Evolutionary conservation across 192 early-diverging fungal genomes (phyloP).

Genomic region (Coemansia sp.): DNA sequence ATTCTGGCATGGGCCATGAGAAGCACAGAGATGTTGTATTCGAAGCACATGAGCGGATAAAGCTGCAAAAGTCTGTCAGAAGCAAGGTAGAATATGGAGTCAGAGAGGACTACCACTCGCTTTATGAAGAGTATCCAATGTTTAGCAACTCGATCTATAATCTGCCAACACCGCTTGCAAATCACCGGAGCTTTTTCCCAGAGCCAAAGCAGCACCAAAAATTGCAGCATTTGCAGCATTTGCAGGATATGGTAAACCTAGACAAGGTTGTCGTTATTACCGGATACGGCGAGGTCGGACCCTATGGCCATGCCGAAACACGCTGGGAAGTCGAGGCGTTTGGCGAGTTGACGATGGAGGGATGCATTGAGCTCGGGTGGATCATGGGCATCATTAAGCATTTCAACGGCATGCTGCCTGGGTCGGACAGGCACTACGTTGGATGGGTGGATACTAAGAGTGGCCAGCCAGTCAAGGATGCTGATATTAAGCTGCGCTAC

Average conservation of each 20-base stretch:
- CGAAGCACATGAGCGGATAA: not conserved
- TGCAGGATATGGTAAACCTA: conserved; percentile 79
- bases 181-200: conserved; percentile 87
- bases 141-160: not conserved
- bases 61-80: not conserved
- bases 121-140: not conserved
- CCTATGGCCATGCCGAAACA: conserved; percentile 84
- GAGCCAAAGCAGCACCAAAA: conserved; percentile 61
- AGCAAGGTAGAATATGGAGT: not conserved
- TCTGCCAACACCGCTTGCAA: conserved; percentile 66
- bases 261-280: conserved; percentile 89
- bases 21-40: conserved; percentile 21
- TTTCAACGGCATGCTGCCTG: conserved; percentile 55
- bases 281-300: conserved; percentile 89
- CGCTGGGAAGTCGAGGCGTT: conserved; percentile 95
- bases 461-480: conserved; percentile 80
- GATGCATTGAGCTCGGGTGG: conserved; percentile 95
- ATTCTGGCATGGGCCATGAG: conserved; percentile 75
- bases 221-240: conserved; percentile 62
- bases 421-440: conserved; percentile 12
- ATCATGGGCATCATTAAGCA: conserved; percentile 94
- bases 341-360: conserved; percentile 52
- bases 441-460: conserved; percentile 91
- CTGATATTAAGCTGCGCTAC: conserved; percentile 84
- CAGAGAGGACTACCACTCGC: not conserved